A percentile compares a stretch with the other conserved stretches of the same genome.
phyloP scores from a whole-genome alignment of 768 basidiomycete species.

The Leccinum disarticulatum region DNA sequence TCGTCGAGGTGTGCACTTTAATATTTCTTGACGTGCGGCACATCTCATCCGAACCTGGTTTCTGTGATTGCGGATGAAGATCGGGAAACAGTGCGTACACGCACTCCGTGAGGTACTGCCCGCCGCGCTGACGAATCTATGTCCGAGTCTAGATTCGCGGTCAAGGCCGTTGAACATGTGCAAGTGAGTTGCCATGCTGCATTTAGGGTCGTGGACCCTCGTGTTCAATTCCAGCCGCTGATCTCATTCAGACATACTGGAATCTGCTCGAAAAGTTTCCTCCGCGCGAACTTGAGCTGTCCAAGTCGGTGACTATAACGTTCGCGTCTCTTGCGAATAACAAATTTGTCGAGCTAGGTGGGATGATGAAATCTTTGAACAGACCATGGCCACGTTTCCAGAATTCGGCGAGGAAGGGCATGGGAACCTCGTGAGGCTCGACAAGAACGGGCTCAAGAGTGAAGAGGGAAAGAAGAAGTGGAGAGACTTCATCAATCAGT shows the following conservation, averaged over 20 bases:
- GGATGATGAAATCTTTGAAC: conserved; percentile 89
- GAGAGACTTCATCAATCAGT: conserved; percentile 84
- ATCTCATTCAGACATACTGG: conserved; percentile 79
- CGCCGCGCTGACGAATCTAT: conserved; percentile 13
- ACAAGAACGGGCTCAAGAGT: conserved; percentile 95
- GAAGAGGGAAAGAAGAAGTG: conserved; percentile 83
- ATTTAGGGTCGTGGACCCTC: conserved; percentile 2
- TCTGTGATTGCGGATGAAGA: conserved; percentile 45
- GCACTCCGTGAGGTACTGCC: background rate
- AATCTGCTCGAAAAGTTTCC: conserved; percentile 81
- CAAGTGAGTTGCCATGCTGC: conserved; percentile 57
- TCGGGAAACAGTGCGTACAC: conserved; percentile 87
- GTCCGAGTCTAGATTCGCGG: conserved; percentile 37
- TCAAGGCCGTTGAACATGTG: conserved; percentile 95
- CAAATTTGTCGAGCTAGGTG: conserved; percentile 44
- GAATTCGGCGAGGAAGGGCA: conserved; percentile 59
- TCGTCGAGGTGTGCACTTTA: conserved; percentile 64
- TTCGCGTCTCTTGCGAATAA: conserved; percentile 12
- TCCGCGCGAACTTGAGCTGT: conserved; percentile 76
- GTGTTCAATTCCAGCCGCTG: conserved; percentile 9
- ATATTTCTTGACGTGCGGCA: conserved; percentile 2
- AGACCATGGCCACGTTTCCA: conserved; percentile 77
- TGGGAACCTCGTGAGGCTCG: conserved; percentile 53
- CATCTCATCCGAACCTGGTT: conserved; percentile 15
- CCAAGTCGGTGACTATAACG: conserved; percentile 55